Base-by-base conservation (phyloP, 192 early-diverging fungal species). In the Coemansia sp. region DNA sequence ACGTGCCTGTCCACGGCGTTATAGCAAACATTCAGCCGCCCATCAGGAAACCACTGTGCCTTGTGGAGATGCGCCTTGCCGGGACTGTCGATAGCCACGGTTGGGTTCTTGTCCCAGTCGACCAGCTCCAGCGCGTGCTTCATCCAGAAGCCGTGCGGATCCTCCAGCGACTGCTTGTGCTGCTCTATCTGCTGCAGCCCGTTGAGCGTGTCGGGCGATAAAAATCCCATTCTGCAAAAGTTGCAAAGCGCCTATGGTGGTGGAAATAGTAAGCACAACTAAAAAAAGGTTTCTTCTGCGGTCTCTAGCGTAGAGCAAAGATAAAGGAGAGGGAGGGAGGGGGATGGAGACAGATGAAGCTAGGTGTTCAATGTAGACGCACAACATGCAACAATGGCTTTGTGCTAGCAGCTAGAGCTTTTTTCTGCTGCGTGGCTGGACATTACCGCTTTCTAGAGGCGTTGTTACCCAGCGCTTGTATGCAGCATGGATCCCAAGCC, bases 1-100 rank as follows among this genome's bases (percentile, higher is more conserved):
- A 87, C 81, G 65, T 96, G 92, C 11, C 91, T 81, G 59, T 93
- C 89, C 2, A 96, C 61, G 3, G 85, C 81, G 61, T 96, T 96
- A 79, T 86, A 89, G 81, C 88, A 90, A 6, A 89, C 87, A 68
- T 93, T 93, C 57, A 95, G 67, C 63, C 80, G 62, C 31, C 87
- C 88, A 57, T 84, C 84, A 30, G 81, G 84, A 65, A 91, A 90
- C 88, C 91, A 94, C 22, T 91, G 74, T 58, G 57, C 80, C 69
- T 37, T 75, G 65, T 57, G 72, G 61, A 61, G 42, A n/a, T 47
- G 34, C 31, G 38, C 48, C 9, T 59, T 23, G 11, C 28, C 6
- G 0, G 72, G 30, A n/a, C 22, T 63, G 55, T 55, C 60, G 31
- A 59, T 50, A 2, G 72, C 77, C 3, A 23, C 6, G 6, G 68